Percentiles rank a stretch among this genome's conserved stretches.
These are phyloP conservation scores for Rhizophora apiculata DNA, from an alignment of 345 rosid species.

Conservation along the genomic window DNA sequence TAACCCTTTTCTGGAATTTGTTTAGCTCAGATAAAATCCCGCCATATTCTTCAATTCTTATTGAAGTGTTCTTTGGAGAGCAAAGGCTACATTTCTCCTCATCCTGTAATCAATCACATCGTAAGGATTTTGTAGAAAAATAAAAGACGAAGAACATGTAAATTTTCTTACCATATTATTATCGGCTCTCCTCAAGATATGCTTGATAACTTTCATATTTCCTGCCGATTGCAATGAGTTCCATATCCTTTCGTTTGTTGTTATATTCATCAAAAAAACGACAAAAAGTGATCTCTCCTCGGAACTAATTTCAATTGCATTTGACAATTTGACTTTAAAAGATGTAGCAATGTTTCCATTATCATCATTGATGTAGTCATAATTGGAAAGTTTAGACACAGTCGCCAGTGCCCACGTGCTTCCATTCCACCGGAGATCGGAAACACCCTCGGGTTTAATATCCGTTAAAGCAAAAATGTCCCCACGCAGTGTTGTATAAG, in stretches of 20 bases:
- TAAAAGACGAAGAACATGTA: no score
- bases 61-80: neutral
- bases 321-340: conserved; percentile 24
- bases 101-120: conserved; percentile 22
- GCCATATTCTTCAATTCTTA: conserved; percentile 3
- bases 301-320: conserved; percentile 2
- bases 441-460: conserved; percentile 30
- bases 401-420: conserved; percentile 30
- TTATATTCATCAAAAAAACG: conserved; percentile 29
- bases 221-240: conserved; percentile 26
- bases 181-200: conserved; percentile 23
- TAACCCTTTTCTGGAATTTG: conserved; percentile 32
- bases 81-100: conserved; percentile 24
- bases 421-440: conserved; percentile 35
- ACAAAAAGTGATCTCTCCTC: conserved; percentile 21
- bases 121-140: neutral
- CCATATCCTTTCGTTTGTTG: conserved; percentile 41
- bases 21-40: conserved; percentile 21
- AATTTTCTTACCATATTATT: conserved; percentile 27
- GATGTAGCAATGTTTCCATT: neutral
- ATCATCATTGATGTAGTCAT: conserved; percentile 5
- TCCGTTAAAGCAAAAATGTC: conserved; percentile 37
- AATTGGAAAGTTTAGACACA: conserved; percentile 8
- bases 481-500: conserved; percentile 42
- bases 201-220: conserved; percentile 22